A percentile compares a stretch with the other conserved stretches of the same genome.
phyloP scores from a whole-genome alignment of 495 filamentous ascomycete species.

The Staphylotrichum longicolle region DNA sequence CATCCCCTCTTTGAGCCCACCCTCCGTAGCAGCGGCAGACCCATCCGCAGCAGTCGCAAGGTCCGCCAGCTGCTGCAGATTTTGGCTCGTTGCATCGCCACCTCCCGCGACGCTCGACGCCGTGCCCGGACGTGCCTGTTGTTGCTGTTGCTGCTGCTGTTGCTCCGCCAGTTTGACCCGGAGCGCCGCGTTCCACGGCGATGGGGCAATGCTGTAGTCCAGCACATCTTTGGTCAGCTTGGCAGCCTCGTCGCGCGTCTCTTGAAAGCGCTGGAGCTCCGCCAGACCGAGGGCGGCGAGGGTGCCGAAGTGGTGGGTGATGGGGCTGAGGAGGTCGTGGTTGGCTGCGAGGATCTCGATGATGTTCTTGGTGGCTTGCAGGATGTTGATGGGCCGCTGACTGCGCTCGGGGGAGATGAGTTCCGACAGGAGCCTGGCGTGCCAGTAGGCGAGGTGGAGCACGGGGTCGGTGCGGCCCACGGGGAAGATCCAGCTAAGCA shows the following conservation, averaged over 20 bases:
- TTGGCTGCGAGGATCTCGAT: conserved; percentile 55
- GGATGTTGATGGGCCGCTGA: conserved; percentile 44
- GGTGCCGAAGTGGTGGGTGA: conserved; percentile 71
- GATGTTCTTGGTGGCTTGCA: conserved; percentile 60
- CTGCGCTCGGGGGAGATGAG: conserved; percentile 47
- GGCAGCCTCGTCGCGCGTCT: conserved; percentile 36
- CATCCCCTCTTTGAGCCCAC: background rate
- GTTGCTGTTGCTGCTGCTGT: too few relatives aligned
- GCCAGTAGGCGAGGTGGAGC: conserved; percentile 72
- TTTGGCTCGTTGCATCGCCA: conserved; percentile 27
- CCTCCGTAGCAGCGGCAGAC: background rate
- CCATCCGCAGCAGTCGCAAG: conserved; percentile 49
- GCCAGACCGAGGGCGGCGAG: conserved; percentile 66
- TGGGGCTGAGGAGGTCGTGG: conserved; percentile 56
- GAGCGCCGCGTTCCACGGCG: conserved; percentile 49
- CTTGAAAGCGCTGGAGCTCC: conserved; percentile 45
- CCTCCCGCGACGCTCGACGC: background rate
- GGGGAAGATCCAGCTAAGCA: conserved; percentile 48
- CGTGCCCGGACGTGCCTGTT: background rate
- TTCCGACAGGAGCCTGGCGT: conserved; percentile 62
- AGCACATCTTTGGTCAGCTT: conserved; percentile 36
- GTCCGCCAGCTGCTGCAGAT: conserved; percentile 56
- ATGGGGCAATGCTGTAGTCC: conserved; percentile 35
- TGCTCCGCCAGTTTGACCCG: conserved; percentile 46
- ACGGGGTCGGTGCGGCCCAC: conserved; percentile 45